Conservation (phyloP, 208 protist species). For the Leptomonas seymouri region DNA sequence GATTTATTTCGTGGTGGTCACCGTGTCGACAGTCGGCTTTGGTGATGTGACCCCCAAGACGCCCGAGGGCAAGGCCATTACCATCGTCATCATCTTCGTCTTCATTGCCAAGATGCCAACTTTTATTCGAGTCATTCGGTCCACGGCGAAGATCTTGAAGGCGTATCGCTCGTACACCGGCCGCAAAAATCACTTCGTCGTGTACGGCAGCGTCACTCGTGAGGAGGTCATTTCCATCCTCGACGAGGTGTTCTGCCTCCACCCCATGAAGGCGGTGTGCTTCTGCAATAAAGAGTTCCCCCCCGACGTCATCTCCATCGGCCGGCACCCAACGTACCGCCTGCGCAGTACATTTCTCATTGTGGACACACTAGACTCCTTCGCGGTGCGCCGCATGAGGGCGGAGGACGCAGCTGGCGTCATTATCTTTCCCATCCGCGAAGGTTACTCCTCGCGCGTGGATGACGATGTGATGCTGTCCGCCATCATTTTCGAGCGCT, state of each 20-base stretch:
- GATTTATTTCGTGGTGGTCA: constrained; percentile 83
- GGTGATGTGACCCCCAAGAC: constrained; percentile 80
- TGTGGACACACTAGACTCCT: constrained; percentile 61
- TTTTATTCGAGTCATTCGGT: constrained; percentile 75
- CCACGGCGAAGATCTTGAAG: constrained; percentile 59
- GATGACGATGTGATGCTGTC: constrained; percentile 89
- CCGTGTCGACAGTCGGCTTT: constrained; percentile 82
- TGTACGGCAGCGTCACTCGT: constrained; percentile 72
- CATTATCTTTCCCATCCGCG: constrained; percentile 74
- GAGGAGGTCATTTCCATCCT: constrained; percentile 81
- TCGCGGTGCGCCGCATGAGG: constrained; percentile 66
- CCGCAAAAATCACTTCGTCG: constrained; percentile 74
- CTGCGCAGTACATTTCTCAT: constrained; percentile 76
- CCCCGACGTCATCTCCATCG: constrained; percentile 68
- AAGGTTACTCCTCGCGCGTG: constrained; percentile 68
- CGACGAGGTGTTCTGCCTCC: constrained; percentile 85
- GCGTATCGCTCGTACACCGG: constrained; percentile 75
- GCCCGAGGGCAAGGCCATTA: constrained; percentile 55
- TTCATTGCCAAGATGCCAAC: constrained; percentile 87
- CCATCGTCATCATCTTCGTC: constrained; percentile 81
- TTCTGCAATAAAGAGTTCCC: constrained; percentile 82
- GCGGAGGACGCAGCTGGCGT: constrained; percentile 64
- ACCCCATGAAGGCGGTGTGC: constrained; percentile 86
- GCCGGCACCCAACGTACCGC: constrained; percentile 79
- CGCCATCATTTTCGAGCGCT: constrained; percentile 79